A percentile compares a stretch with the other conserved stretches of the same genome.
phyloP scores from a whole-genome alignment of 768 basidiomycete genomes.

The Lactarius hengduanensis region DNA sequence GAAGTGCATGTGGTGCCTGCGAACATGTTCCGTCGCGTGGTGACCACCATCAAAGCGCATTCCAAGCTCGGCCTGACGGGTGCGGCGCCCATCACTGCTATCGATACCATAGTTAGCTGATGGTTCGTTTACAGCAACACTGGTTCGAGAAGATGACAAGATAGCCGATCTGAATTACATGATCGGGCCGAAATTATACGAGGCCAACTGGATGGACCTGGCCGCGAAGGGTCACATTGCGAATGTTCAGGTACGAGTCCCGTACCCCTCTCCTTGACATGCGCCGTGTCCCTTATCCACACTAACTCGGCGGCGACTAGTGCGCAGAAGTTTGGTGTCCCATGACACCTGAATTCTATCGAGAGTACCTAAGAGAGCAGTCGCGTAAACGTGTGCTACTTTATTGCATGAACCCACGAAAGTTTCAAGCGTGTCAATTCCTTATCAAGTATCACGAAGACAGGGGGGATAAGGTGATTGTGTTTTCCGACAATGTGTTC shows the following conservation, averaged over 20 bases:
- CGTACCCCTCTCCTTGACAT: slow-evolving; percentile 9
- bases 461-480: slow-evolving; percentile 98
- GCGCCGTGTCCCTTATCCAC: slow-evolving; percentile 14
- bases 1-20: slow-evolving; percentile 99
- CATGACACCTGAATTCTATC: slow-evolving; percentile 99
- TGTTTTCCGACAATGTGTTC: slow-evolving; percentile 98
- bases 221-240: slow-evolving; percentile 99
- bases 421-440: slow-evolving; percentile 99
- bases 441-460: slow-evolving; percentile 98
- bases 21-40: slow-evolving; percentile 96
- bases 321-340: slow-evolving; percentile 99
- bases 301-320: slow-evolving; percentile 41
- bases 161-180: slow-evolving; percentile 98
- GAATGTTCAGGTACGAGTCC: slow-evolving; percentile 85
- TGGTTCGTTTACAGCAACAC: slow-evolving; percentile 62
- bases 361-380: slow-evolving; percentile 92
- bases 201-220: slow-evolving; percentile 99
- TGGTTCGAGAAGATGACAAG: slow-evolving; percentile 98
- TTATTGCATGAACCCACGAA: slow-evolving; percentile 99
- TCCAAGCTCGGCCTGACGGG: slow-evolving; percentile 97
- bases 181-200: slow-evolving; percentile 99
- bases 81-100: slow-evolving; percentile 38
- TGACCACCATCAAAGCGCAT: slow-evolving; percentile 98
- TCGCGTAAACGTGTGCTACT: slow-evolving; percentile 92
- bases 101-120: slow-evolving; percentile 9